phyloP scores from a whole-genome alignment of 345 rosid species.

The Corymbia maculata region DNA sequence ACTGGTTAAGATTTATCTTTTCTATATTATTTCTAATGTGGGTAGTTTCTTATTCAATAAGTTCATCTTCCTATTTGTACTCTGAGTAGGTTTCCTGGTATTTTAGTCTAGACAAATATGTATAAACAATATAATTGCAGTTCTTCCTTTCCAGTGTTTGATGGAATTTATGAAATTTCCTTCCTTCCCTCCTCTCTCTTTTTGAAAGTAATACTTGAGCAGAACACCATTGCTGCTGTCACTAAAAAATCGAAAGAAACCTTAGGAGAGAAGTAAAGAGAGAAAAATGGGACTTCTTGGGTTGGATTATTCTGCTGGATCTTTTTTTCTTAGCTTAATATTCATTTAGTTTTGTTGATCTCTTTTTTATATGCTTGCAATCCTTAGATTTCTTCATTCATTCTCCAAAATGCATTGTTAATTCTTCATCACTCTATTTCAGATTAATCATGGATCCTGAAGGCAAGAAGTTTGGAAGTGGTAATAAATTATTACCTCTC shows the following conservation, averaged over 20 bases:
- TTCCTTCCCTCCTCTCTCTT: neutral
- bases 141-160: neutral
- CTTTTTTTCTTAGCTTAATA: neutral
- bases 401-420: constrained; percentile 11
- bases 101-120: neutral
- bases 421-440: constrained; percentile 8
- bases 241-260: neutral
- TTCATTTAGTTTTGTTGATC: neutral
- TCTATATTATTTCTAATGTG: neutral
- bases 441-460: constrained; percentile 52
- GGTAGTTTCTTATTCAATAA: neutral
- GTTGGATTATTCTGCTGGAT: neutral
- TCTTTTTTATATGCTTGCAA: neutral
- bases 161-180: neutral
- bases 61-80: neutral
- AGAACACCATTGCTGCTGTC: neutral
- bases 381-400: neutral
- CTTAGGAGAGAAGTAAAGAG: neutral
- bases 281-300: neutral
- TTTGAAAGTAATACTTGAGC: neutral
- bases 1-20: neutral
- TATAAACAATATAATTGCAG: neutral
- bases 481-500: constrained; percentile 13
- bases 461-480: constrained; percentile 60
- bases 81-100: neutral